Conservation (phyloP, 352 stramenopile genomes). For the Globisporangium emineosum region DNA sequence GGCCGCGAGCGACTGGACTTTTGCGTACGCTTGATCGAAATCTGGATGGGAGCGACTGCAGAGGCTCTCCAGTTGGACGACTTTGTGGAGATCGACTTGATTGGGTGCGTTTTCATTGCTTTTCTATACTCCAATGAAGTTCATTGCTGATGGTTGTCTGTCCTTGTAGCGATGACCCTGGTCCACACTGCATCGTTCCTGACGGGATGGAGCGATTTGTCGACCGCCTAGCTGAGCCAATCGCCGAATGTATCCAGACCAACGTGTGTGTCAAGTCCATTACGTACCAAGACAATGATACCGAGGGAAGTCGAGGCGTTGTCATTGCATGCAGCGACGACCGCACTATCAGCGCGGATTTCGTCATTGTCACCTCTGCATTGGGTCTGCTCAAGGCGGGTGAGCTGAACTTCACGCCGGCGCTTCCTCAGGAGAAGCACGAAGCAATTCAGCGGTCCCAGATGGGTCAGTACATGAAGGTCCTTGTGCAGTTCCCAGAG, state of each 20-base stretch:
- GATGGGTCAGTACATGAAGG: conserved; percentile 77
- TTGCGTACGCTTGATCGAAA: conserved; percentile 47
- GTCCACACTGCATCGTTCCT: conserved; percentile 48
- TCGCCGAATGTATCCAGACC: conserved; percentile 31
- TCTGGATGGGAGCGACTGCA: conserved; percentile 52
- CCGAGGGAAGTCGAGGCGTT: conserved; percentile 20
- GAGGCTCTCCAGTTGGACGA: conserved; percentile 55
- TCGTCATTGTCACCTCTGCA: conserved; percentile 55
- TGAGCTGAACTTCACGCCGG: conserved; percentile 45
- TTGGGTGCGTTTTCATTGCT: conserved; percentile 45
- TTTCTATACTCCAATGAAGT: background rate
- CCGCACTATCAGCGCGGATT: conserved; percentile 28
- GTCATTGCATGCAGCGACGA: conserved; percentile 30
- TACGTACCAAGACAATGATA: conserved; percentile 20
- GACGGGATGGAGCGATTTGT: conserved; percentile 53
- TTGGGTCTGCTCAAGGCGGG: conserved; percentile 47
- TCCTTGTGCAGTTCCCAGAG: conserved; percentile 60
- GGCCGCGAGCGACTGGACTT: conserved; percentile 31
- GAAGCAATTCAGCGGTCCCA: conserved; percentile 42
- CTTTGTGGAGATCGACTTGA: conserved; percentile 49
- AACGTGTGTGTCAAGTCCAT: conserved; percentile 27
- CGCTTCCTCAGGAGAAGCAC: conserved; percentile 38
- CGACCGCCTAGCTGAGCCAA: conserved; percentile 26
- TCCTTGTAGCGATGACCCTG: conserved; percentile 37
- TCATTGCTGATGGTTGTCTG: background rate